phyloP scores from a whole-genome alignment of 306 rosid genomes.

The Dalbergia cultrata region DNA sequence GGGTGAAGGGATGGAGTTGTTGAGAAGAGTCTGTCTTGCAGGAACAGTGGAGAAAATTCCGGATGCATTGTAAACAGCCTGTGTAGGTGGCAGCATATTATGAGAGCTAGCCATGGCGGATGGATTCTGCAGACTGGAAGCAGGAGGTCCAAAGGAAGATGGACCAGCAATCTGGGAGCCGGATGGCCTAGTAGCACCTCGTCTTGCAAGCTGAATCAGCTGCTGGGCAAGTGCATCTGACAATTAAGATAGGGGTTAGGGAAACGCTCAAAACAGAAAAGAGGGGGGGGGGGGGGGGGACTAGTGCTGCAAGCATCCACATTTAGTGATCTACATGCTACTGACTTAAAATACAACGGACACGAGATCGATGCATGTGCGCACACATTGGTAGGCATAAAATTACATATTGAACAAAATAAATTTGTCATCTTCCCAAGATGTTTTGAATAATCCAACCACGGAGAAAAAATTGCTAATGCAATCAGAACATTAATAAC shows the following conservation, averaged over 20 bases:
- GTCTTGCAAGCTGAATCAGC: constrained; percentile 47
- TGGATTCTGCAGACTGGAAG: constrained; percentile 48
- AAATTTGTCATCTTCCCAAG: not conserved
- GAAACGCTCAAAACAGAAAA: constrained; percentile 20
- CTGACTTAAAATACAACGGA: constrained; percentile 1
- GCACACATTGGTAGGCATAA: not conserved
- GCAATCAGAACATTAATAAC: constrained; percentile 14
- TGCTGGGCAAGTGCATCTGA: constrained; percentile 63
- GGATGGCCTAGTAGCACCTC: constrained; percentile 42
- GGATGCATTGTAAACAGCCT: constrained; percentile 41
- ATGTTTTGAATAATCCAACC: not conserved
- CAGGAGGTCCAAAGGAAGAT: constrained; percentile 45
- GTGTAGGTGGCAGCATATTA: constrained; percentile 45
- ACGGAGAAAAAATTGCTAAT: not conserved
- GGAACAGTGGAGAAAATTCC: constrained; percentile 46
- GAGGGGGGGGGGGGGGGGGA: too few species aligned
- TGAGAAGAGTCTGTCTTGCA: constrained; percentile 55
- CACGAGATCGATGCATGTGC: constrained; percentile 13
- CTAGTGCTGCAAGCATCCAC: constrained; percentile 3
- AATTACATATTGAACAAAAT: not conserved
- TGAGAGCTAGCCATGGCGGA: constrained; percentile 38
- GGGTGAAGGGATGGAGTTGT: constrained; percentile 53
- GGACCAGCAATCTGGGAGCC: constrained; percentile 39
- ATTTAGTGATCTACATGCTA: constrained; percentile 12
- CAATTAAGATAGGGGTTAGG: constrained; percentile 40